Conservation (phyloP, 176 grass and related monocot species). For the Alopecurus myosuroides region DNA sequence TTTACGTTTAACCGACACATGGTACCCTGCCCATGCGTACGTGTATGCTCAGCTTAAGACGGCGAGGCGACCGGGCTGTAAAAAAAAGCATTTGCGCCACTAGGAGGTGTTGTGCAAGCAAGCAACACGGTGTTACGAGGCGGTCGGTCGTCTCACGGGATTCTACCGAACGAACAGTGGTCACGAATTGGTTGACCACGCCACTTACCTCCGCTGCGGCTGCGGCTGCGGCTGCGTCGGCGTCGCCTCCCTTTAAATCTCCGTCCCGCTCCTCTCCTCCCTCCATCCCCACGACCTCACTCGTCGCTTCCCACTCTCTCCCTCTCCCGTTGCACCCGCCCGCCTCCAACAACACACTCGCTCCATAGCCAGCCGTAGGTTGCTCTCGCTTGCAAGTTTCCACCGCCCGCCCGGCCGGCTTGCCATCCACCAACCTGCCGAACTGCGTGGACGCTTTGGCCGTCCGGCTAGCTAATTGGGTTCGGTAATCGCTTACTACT, state of each 20-base stretch:
- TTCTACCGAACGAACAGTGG: conserved; percentile 25
- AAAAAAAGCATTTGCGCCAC: conserved; percentile 40
- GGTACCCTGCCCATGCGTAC: neutral
- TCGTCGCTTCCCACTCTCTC: neutral
- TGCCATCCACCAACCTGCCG: conserved; percentile 34
- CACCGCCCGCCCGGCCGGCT: neutral
- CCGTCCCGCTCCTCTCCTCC: conserved; percentile 39
- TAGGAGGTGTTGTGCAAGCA: conserved; percentile 30
- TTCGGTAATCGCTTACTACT: no score
- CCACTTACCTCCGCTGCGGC: conserved; percentile 29
- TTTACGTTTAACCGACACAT: neutral
- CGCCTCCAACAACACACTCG: neutral
- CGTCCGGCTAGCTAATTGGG: neutral
- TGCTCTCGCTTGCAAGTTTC: conserved; percentile 17
- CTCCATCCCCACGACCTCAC: conserved; percentile 19
- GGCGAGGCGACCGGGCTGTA: conserved; percentile 1
- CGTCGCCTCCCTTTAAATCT: conserved; percentile 56
- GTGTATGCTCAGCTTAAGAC: neutral
- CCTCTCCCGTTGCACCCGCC: conserved; percentile 14
- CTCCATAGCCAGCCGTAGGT: neutral
- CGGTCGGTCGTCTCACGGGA: conserved; percentile 47
- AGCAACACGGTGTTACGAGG: neutral
- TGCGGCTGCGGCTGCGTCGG: neutral
- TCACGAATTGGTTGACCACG: conserved; percentile 49
- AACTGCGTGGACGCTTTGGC: conserved; percentile 30